Percentiles rank a stretch among this genome's conserved stretches.
Conservation (phyloP, 2,329 filamentous ascomycete genomes). For the Phyllosticta citribraziliensis region DNA sequence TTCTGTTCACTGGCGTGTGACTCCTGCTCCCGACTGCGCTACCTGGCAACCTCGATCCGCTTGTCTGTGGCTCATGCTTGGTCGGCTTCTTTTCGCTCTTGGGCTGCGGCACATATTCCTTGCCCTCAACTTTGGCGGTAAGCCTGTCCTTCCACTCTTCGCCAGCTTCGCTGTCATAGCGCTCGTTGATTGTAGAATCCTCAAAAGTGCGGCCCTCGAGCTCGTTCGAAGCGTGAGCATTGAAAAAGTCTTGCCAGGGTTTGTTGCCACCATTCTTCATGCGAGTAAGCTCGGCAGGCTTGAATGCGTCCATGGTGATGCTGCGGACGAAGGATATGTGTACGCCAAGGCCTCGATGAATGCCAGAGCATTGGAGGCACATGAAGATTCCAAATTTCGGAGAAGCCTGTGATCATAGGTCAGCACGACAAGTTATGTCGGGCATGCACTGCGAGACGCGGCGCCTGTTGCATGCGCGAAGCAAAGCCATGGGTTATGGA, state of each 20-base stretch:
- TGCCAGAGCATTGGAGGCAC: slow-evolving; percentile 89
- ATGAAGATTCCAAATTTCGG: slow-evolving; percentile 99
- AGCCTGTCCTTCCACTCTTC: slow-evolving; percentile 94
- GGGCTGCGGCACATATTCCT: slow-evolving; percentile 66
- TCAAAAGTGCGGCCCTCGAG: slow-evolving; percentile 54
- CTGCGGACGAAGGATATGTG: slow-evolving; percentile 97
- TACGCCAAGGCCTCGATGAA: slow-evolving; percentile 88
- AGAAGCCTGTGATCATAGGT: slow-evolving; percentile 44
- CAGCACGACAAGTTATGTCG: not conserved
- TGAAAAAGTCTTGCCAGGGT: slow-evolving; percentile 79
- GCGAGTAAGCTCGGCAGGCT: slow-evolving; percentile 79
- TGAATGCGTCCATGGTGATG: slow-evolving; percentile 98
- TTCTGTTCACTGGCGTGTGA: slow-evolving; percentile 29
- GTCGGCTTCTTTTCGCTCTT: slow-evolving; percentile 44
- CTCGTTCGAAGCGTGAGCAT: slow-evolving; percentile 41
- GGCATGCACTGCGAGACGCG: not conserved
- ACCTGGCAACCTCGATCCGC: slow-evolving; percentile 15
- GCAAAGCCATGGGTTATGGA: slow-evolving; percentile 9
- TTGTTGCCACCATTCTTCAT: slow-evolving; percentile 92
- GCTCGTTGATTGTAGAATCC: slow-evolving; percentile 77
- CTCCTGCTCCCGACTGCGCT: slow-evolving; percentile 26
- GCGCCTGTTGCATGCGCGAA: not conserved
- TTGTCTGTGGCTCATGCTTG: slow-evolving; percentile 28
- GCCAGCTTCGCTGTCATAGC: slow-evolving; percentile 80
- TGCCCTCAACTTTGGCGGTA: slow-evolving; percentile 76